Percentiles rank a stretch among this genome's conserved stretches.
phyloP scores from a whole-genome alignment of 2,329 filamentous ascomycete genomes.

The Claviceps capensis region DNA sequence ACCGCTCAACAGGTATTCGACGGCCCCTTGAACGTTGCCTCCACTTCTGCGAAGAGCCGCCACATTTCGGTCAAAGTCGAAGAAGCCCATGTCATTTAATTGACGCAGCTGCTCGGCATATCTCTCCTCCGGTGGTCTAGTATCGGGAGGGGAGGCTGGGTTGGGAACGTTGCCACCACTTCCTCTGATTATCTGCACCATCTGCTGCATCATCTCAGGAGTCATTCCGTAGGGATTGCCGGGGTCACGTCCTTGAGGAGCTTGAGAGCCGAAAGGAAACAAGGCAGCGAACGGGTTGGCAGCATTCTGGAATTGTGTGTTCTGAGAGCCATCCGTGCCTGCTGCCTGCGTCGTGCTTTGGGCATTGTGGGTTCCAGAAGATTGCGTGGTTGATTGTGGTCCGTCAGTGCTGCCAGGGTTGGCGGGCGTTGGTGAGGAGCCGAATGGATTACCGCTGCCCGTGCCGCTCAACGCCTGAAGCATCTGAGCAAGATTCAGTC shows the following conservation, averaged over 20 bases:
- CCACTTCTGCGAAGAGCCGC: conserved; percentile 76
- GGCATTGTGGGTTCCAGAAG: conserved; percentile 12
- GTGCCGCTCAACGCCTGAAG: conserved; percentile 15
- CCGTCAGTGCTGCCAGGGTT: neutral
- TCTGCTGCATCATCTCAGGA: conserved; percentile 42
- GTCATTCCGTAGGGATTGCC: conserved; percentile 33
- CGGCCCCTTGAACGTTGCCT: conserved; percentile 84
- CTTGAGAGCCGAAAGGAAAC: conserved; percentile 26
- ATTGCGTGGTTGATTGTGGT: conserved; percentile 14
- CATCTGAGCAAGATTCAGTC: conserved; percentile 14
- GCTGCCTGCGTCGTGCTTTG: conserved; percentile 12
- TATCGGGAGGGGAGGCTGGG: conserved; percentile 54
- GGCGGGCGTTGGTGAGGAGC: conserved; percentile 11
- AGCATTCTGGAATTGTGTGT: conserved; percentile 23
- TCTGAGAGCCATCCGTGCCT: conserved; percentile 12
- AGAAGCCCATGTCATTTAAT: conserved; percentile 98
- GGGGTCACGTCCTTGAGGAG: conserved; percentile 14
- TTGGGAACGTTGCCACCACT: conserved; percentile 11
- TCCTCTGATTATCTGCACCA: conserved; percentile 33
- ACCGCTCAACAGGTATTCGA: conserved; percentile 55
- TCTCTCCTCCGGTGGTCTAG: conserved; percentile 79
- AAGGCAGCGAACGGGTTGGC: conserved; percentile 56
- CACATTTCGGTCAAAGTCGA: conserved; percentile 88
- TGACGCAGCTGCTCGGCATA: conserved; percentile 85
- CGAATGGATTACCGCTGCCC: conserved; percentile 22